Evolutionary conservation across 306 rosid genomes (phyloP), one percentile per base, ranked within the genome.

Genomic region (Pyrus bretschneideri): DNA sequence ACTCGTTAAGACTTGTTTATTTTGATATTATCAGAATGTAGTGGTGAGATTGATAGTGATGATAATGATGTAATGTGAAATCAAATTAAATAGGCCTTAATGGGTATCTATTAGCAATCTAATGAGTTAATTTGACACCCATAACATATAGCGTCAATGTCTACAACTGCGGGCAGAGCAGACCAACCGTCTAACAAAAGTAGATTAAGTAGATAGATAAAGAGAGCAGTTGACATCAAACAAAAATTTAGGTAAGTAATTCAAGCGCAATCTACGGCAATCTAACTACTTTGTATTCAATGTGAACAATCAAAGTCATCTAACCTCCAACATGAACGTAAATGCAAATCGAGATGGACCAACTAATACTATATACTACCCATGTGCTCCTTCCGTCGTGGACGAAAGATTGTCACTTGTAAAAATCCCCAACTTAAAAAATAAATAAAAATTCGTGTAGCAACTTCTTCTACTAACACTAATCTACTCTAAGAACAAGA

Each of bases 181-280:
- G 45, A 42, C 45, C 45, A 42, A 42, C 45, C 45, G 45, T 2
- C 45, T 2, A 42, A 42, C 45, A 52, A 52, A 52, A 52, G 59
- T 52, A 18, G 6, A 6, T 17, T 6, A 38, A 38, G 21, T 52
- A 18, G 19, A 18, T 15, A 18, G 10, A 52, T 4, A 52, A 25
- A 57, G 11, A 6, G 4, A 57, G 27, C 6, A 59, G 15, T 11
- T 22, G 30, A 23, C 68, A 72, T 30, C n/a, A 73, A 73, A 58
- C 15, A 14, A 40, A 40, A 9, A 40, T 14, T 38, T 73, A 63
- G 40, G 35, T 18, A 40, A 22, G 29, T 7, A 73, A 42, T 42
- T n/a, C 68, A 23, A 25, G 58, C 77, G 77, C 57, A 73, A 73
- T 59, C 40, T 60, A 59, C 55, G 69, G 57, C 27, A 23, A 38